Base-by-base conservation (phyloP, 352 stramenopile species). In the Pythium apleroticum region DNA sequence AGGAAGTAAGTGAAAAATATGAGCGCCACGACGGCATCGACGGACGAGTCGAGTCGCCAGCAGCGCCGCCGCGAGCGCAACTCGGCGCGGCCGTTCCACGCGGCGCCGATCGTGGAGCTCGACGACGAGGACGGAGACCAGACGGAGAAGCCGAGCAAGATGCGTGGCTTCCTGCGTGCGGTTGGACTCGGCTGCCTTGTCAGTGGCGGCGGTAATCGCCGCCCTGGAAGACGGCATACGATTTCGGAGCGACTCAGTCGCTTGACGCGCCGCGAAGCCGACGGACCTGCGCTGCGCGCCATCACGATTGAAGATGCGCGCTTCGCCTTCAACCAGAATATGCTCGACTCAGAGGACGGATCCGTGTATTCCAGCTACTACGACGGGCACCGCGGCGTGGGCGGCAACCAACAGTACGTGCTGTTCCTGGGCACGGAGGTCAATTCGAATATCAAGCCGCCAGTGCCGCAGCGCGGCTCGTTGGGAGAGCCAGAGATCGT, bases 361-460 rank as follows among this genome's bases (percentile, higher is more conserved):
- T 60, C 57, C 15, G 49, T 77, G 30, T 72, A 74, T 10, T 89
- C 86, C 49, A 60, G 82, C 12, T 79, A 86, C 60, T 89, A 85
- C 58, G 70, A 70, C 24, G 83, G 76, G 20, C 81, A 46, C 37
- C 37, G 37, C 22, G 37, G 37, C 65, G 27, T 77, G 78, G 1
- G 48, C 43, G 3, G 63, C 43, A 11, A 54, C 76, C 27, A 46
- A 15, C 72, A 73, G 24, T 92, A 90, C 58, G 52, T 88, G 20
- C 85, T 92, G 58, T 92, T 82, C 57, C 66, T 80, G 8, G 83
- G 83, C 20, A 89, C 69, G n/a, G 83, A 88, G 8, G 52, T 65
- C 8, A 72, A 84, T 53, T 71, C 62, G 30, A 68, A 74, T 43
- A 88, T 88, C 60, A 69, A 86, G 68, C 80, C 75, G 7, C 71